Evolutionary conservation across 345 rosid species (phyloP).

Genomic region (Xanthoceras sorbifolium): DNA sequence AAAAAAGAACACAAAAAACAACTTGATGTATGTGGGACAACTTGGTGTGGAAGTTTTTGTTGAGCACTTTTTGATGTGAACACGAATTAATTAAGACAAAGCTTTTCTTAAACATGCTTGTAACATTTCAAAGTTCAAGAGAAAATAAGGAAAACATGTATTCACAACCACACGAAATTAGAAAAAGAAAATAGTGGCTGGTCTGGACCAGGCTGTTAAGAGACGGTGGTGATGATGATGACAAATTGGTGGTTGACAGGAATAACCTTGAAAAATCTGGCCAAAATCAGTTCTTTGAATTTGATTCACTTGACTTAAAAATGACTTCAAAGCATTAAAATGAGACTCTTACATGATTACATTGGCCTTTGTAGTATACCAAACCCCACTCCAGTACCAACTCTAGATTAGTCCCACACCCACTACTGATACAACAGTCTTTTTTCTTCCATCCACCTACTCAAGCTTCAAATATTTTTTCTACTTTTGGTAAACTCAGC

Average conservation of each 20-base stretch:
- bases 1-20: conserved; percentile 2
- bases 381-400: neutral
- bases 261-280: neutral
- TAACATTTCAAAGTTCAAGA: neutral
- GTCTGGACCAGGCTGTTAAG: conserved; percentile 16
- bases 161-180: conserved; percentile 1
- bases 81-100: neutral
- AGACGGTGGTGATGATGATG: conserved; percentile 6
- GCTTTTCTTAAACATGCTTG: conserved; percentile 4
- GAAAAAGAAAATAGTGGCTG: neutral
- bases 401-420: neutral
- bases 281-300: neutral
- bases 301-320: neutral
- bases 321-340: neutral
- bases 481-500: neutral
- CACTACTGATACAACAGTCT: neutral
- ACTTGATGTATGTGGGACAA: neutral
- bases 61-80: neutral
- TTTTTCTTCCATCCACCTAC: neutral
- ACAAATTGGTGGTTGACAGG: conserved; percentile 13
- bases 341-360: neutral
- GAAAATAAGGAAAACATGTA: neutral
- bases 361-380: no score
- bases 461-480: neutral
- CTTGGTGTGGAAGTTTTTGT: neutral